Conservation (phyloP, 2,329 filamentous ascomycete genomes). For the Hypoxylon sp. region DNA sequence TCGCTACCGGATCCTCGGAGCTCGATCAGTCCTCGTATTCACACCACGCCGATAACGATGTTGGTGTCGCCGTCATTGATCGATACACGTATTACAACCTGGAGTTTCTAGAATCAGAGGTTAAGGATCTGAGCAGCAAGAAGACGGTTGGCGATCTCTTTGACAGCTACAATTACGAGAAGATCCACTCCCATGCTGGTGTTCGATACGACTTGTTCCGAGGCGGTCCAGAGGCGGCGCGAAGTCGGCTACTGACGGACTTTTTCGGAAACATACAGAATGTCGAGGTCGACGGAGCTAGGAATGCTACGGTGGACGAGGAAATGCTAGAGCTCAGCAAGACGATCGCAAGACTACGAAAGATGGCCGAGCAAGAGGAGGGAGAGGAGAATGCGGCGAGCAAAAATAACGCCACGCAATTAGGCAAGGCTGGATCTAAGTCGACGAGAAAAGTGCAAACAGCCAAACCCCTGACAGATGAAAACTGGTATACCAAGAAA, state of each 20-base stretch:
- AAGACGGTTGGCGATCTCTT: slow-evolving; percentile 93
- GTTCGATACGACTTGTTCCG: slow-evolving; percentile 95
- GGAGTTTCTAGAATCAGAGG: slow-evolving; percentile 92
- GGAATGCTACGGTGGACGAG: slow-evolving; percentile 68
- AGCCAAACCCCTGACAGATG: slow-evolving; percentile 70
- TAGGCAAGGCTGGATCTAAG: slow-evolving; percentile 31
- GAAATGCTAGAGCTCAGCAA: slow-evolving; percentile 80
- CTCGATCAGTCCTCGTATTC: slow-evolving; percentile 97
- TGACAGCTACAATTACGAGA: slow-evolving; percentile 92
- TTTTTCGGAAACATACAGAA: slow-evolving; percentile 99
- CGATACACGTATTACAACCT: slow-evolving; percentile 99
- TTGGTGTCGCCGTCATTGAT: slow-evolving; percentile 97
- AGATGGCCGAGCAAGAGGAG: slow-evolving; percentile 57
- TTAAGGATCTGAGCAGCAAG: slow-evolving; percentile 85
- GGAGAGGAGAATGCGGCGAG: slow-evolving; percentile 40
- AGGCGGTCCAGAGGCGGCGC: slow-evolving; percentile 79
- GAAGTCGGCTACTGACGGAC: slow-evolving; percentile 86
- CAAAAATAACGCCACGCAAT: slow-evolving; percentile 42
- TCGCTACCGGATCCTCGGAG: slow-evolving; percentile 95
- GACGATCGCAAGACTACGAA: slow-evolving; percentile 65
- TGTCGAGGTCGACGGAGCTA: slow-evolving; percentile 81
- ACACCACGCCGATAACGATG: slow-evolving; percentile 97
- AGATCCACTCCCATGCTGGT: slow-evolving; percentile 93
- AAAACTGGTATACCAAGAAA: slow-evolving; percentile 74
- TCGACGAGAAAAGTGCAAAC: slow-evolving; percentile 53